Evolutionary conservation across 1,284 basidiomycete genomes (phyloP), one percentile per base, ranked within the genome.

Genomic region (Waitea zeae): DNA sequence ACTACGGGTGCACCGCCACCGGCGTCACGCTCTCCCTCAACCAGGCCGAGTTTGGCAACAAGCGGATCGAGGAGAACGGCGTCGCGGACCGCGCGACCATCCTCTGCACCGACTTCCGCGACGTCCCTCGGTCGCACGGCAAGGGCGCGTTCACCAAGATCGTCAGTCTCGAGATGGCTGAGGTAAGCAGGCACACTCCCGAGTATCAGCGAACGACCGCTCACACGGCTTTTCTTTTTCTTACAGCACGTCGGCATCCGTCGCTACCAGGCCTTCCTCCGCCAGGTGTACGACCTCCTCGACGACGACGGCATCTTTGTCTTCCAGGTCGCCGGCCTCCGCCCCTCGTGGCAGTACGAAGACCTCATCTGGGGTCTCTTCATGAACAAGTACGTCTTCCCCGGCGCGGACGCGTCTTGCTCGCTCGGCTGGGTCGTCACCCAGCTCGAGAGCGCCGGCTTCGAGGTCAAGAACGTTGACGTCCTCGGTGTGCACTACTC

Each of bases 371-470:
- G 93, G 92, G 83, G 80, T 41, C 62, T 88, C 14, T 86, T 84
- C 66, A 93, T 93, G 88, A 92, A 88, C 72, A 92, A 90, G 52
- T 92, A 92, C 46, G 57, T 97, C 52, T 98, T 97, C 78, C 92
- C 95, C 35, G 93, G 95, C 50, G 95, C 95, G 5, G 93, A 99
- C 49, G 92, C 92, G 1, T 86, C 79, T 5, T 88, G 87, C 55
- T 84, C 90, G 29, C 77, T 98, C 36, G 88, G 86, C 39, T 98
- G 93, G 93, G 90, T 96, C 39, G 72, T 98, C 42, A 70, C 61
- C 34, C 66, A 84, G 58, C 69, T 87, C 38, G 92, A 98, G 58
- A 63, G 65, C 34, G 89, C 86, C 42, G 92, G 93, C 39, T 98
- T 97, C 48, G 95, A 99, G 57, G 77, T 98, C 44, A 96, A 95